Evolutionary conservation across 1,284 basidiomycete genomes (phyloP), one percentile per base, ranked within the genome.

Genomic region (Phenoliferia sp.): DNA sequence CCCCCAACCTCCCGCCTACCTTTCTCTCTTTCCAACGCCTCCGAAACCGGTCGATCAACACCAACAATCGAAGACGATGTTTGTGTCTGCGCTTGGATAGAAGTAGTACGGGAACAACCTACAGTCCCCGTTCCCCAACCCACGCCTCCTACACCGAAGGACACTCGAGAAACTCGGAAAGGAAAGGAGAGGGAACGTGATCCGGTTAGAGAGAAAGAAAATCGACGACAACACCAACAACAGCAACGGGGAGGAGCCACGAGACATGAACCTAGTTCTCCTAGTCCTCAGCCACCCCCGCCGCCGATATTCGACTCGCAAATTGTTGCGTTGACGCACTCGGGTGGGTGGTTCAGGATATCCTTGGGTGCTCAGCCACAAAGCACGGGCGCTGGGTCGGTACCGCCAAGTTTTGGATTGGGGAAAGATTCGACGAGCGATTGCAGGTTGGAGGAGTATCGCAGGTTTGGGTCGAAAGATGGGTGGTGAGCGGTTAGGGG

Each of bases 301-400:
- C 26, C 15, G 59, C 62, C 48, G 58, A 55, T 44, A 7, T 61
- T 29, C 12, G 63, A 65, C 22, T 26, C 58, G 87, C 90, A 94
- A 76, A 83, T 94, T 26, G 82, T 94, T 62, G 90, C 90, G 3
- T 80, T 95, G 69, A 95, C 92, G 0, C 93, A 88, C 76, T 86
- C 88, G 1, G 92, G 92, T 16, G 90, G 92, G n/a, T 95, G 92
- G 92, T 95, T 94, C 80, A 85, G 92, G 7, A 82, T 95, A 12
- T 85, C 87, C 17, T 80, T 94, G 1, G 35, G 59, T 1, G 59
- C 35, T 5, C 16, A 52, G 58, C 12, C 73, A 79, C 52, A 78
- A 16, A 44, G 29, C 9, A 7, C 39, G 12, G 12, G 22, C 22
- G 28, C 55, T 77, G 85, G 86, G 66, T 81, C 79, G 75, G 87